Evolutionary conservation across 106 monocot species (phyloP), one percentile per base, ranked within the genome.

Genomic region (Hemerocallis citrina): DNA sequence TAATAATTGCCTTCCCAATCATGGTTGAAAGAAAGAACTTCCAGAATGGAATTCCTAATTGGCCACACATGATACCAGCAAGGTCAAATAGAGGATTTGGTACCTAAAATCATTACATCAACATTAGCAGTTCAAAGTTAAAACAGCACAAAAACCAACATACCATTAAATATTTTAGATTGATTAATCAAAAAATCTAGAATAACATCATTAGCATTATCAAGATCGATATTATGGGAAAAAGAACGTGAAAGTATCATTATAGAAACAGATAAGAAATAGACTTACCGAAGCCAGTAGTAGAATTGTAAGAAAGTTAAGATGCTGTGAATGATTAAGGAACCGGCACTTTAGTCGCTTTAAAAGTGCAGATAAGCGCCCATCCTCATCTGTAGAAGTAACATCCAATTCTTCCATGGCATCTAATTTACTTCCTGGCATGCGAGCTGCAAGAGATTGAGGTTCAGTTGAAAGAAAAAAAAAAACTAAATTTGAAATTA

Each of bases 51-150:
- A 92, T 63, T 48, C 83, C 83, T 52, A 92, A 80, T 80, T 92
- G 86, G 23, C 92, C 92, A 57, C 92, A 92, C 86, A 92, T 75
- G 14, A 92, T 92, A 29, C 92, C 92, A 28, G 92, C 92, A 33
- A 92, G 86, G 68, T 92, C 92, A 73, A 92, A 92, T n/a, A 92
- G 67, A 22, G 92, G 92, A 36, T 92, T 92, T 30, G 92, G 92
- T 19, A 92, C 83, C 92, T 92, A 68, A 64, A 16, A 25, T n/a
- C n/a, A n/a, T n/a, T n/a, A n/a, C n/a, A n/a, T n/a, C n/a, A n/a
- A n/a, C n/a, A n/a, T n/a, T n/a, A n/a, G n/a, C n/a, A n/a, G n/a
- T n/a, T n/a, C n/a, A n/a, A n/a, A n/a, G n/a, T n/a, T n/a, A n/a
- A n/a, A n/a, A n/a, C n/a, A n/a, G n/a, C n/a, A n/a, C n/a, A n/a